These are phyloP conservation scores for Wickerhamiella spandovensis DNA, from an alignment of 805 yeast genomes.

Conservation along the genomic window DNA sequence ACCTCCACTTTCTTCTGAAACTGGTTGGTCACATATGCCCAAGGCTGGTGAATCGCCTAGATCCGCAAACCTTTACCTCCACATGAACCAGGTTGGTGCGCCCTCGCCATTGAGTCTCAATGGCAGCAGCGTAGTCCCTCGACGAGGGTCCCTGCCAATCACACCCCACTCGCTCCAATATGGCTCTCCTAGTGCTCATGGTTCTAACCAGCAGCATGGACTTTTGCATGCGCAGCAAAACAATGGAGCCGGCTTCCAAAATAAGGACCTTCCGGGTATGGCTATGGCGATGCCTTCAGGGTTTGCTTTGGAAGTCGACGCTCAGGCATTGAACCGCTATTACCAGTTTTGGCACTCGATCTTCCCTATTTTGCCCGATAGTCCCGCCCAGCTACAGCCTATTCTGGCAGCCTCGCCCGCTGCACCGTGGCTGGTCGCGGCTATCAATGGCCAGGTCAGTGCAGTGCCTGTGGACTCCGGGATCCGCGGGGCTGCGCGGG, in stretches of 20 bases:
- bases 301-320: background rate
- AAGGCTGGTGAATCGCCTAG: background rate
- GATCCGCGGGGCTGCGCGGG: constrained; percentile 11
- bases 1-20: background rate
- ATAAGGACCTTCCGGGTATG: background rate
- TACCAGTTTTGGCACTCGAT: constrained; percentile 27
- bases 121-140: background rate
- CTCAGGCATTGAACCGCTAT: constrained; percentile 22
- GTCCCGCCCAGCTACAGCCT: constrained; percentile 20
- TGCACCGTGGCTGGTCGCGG: constrained; percentile 18
- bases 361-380: constrained; percentile 28
- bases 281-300: background rate
- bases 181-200: background rate
- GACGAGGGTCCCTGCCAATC: background rate
- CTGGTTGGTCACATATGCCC: background rate
- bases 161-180: background rate
- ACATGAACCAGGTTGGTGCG: background rate
- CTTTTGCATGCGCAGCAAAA: background rate
- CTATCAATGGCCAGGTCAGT: constrained; percentile 16
- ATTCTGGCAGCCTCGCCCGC: constrained; percentile 18
- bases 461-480: constrained; percentile 7
- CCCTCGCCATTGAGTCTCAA: background rate
- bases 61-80: background rate
- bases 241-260: background rate
- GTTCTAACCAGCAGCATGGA: background rate